Percentiles rank a stretch among this genome's conserved stretches.
These are phyloP conservation scores for Solanum hybrid DNA, from an alignment of 305 asterid genomes.

Conservation along the genomic window DNA sequence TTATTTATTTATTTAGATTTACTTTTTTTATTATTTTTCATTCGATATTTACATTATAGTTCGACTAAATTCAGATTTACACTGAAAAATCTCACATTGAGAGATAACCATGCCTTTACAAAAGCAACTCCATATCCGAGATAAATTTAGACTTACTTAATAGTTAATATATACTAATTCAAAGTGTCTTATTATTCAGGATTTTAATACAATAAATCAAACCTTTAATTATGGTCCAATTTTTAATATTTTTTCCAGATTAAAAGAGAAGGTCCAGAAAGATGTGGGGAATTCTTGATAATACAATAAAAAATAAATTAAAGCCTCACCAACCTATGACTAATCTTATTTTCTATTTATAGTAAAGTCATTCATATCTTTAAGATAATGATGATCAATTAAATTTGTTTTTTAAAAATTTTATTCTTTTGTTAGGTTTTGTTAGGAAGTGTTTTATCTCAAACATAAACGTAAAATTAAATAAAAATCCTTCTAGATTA, in stretches of 20 bases:
- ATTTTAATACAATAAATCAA: too few relatives aligned
- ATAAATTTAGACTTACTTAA: too few relatives aligned
- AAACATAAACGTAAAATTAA: not conserved
- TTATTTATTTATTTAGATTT: too few relatives aligned
- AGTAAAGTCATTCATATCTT: not conserved
- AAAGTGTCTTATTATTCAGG: not conserved
- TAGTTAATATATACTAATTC: not conserved
- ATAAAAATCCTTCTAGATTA: not conserved
- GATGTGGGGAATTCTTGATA: not conserved
- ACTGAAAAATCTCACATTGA: too few relatives aligned
- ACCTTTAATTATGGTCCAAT: not conserved
- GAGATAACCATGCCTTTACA: too few relatives aligned
- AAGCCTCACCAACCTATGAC: not conserved
- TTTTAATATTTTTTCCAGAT: not conserved
- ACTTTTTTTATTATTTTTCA: too few relatives aligned
- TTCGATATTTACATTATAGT: too few relatives aligned
- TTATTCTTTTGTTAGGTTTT: too few relatives aligned
- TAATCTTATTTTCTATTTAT: not conserved
- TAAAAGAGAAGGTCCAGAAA: not conserved
- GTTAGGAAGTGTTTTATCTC: too few relatives aligned
- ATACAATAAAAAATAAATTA: not conserved
- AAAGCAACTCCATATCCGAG: accelerated
- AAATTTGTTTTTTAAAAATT: not conserved
- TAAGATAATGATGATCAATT: not conserved
- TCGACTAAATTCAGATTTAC: too few relatives aligned